Conservation (phyloP, 192 early-diverging fungal genomes). For the Physocladia obscura region DNA sequence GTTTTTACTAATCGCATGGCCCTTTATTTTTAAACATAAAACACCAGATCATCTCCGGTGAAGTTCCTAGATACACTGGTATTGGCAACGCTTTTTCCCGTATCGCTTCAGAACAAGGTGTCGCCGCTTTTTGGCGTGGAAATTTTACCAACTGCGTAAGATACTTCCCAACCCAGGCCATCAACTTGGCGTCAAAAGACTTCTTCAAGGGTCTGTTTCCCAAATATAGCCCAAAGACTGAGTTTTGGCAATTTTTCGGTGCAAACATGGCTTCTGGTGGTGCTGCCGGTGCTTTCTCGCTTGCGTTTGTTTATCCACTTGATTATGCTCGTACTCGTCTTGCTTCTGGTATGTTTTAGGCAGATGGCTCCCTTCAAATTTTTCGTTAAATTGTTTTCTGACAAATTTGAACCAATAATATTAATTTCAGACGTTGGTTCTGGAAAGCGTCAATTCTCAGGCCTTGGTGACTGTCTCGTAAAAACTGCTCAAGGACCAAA, state of each 20-base stretch:
- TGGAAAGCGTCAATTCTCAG: constrained; percentile 88
- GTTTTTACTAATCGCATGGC: neutral
- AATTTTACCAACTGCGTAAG: constrained; percentile 95
- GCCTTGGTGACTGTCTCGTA: constrained; percentile 77
- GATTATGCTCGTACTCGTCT: constrained; percentile 99
- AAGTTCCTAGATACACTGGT: constrained; percentile 74
- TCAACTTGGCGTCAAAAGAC: constrained; percentile 97
- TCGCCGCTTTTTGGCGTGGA: constrained; percentile 69
- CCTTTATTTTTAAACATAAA: neutral
- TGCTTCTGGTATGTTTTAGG: constrained; percentile 50
- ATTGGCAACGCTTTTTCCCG: constrained; percentile 90
- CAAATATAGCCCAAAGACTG: constrained; percentile 47
- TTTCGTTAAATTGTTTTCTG: neutral
- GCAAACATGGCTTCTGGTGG: constrained; percentile 94
- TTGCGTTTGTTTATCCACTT: constrained; percentile 89
- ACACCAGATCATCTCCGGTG: constrained; percentile 71
- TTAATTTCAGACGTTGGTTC: constrained; percentile 57
- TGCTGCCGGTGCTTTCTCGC: constrained; percentile 87
- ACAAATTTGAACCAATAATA: too few relatives aligned
- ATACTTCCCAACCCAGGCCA: constrained; percentile 97
- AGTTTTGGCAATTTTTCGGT: constrained; percentile 81
- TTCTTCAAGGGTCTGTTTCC: constrained; percentile 92
- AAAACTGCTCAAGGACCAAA: constrained; percentile 53
- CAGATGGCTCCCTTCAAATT: neutral
- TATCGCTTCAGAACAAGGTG: constrained; percentile 81